A percentile compares a stretch with the other conserved stretches of the same genome.
These are phyloP conservation scores for Microstegium vimineum DNA, from an alignment of 176 grass and related monocot species.

Conservation along the genomic window DNA sequence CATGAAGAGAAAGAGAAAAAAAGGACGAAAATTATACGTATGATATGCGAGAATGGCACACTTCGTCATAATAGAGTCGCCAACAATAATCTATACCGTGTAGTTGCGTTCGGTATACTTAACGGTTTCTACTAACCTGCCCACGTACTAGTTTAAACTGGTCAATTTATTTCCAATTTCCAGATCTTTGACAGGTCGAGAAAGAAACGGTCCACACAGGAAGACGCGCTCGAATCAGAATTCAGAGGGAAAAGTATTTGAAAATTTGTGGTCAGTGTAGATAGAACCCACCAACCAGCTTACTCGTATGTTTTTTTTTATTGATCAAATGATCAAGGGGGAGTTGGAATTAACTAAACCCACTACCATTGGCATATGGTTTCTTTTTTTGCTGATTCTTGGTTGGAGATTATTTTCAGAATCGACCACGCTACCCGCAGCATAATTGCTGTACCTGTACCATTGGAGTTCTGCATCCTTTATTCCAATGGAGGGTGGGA, in stretches of 20 bases:
- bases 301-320: background rate
- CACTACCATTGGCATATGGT: background rate
- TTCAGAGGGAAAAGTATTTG: background rate
- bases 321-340: background rate
- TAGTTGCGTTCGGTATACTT: background rate
- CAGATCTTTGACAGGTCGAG: background rate
- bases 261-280: background rate
- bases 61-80: background rate
- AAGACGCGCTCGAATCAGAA: background rate
- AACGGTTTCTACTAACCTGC: background rate
- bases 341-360: slow-evolving; percentile 15
- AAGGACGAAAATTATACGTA: background rate
- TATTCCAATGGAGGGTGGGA: too few species aligned
- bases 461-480: too few species aligned
- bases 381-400: background rate
- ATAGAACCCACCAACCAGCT: slow-evolving; percentile 32
- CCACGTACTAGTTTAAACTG: background rate
- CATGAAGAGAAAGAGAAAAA: background rate
- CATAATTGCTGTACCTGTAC: too few species aligned
- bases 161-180: slow-evolving; percentile 2
- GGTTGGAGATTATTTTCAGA: background rate
- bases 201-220: background rate
- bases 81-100: background rate
- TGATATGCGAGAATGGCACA: background rate
- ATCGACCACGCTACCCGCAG: background rate